Conservation (phyloP, 2,329 filamentous ascomycete species). For the Sordariomycetes sp. region DNA sequence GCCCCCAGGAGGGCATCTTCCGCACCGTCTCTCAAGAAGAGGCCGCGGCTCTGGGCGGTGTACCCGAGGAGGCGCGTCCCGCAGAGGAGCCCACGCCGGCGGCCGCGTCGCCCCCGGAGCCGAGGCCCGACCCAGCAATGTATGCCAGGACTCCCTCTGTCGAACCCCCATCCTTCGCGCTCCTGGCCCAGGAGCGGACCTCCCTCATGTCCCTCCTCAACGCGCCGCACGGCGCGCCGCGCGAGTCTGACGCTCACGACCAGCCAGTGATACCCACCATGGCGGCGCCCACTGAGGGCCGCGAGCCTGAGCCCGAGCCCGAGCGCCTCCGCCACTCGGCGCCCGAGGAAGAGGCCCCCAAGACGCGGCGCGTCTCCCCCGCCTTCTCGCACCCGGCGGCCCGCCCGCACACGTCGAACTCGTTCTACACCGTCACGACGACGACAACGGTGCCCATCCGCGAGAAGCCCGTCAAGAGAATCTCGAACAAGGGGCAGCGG, state of each 20-base stretch:
- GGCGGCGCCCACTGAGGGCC: slow-evolving; percentile 14
- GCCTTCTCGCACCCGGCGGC: slow-evolving; percentile 8
- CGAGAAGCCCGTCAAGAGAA: slow-evolving; percentile 25
- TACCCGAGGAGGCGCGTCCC: slow-evolving; percentile 12
- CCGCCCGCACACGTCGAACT: slow-evolving; percentile 31
- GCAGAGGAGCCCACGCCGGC: slow-evolving; percentile 10
- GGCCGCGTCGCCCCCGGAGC: slow-evolving; percentile 18
- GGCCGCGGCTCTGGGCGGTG: slow-evolving; percentile 26
- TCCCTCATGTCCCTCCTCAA: slow-evolving; percentile 50
- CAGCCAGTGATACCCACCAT: slow-evolving; percentile 26
- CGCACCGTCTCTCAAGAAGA: slow-evolving; percentile 44
- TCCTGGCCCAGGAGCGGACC: slow-evolving; percentile 36
- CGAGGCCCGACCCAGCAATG: slow-evolving; percentile 19
- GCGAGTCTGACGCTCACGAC: slow-evolving; percentile 19
- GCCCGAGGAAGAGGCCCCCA: slow-evolving; percentile 5
- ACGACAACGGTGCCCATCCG: slow-evolving; percentile 38
- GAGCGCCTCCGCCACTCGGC: background rate
- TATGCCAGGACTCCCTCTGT: slow-evolving; percentile 48
- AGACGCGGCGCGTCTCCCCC: slow-evolving; percentile 7
- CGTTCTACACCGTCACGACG: slow-evolving; percentile 32
- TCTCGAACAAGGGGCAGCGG: slow-evolving; percentile 14
- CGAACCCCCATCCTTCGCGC: slow-evolving; percentile 46
- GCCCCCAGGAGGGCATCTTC: slow-evolving; percentile 50
- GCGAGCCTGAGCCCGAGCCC: too few relatives aligned
- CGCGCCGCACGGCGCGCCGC: slow-evolving; percentile 24